These are phyloP conservation scores for Teunomyces tritomae DNA, from an alignment of 805 yeast species.

Conservation along the genomic window DNA sequence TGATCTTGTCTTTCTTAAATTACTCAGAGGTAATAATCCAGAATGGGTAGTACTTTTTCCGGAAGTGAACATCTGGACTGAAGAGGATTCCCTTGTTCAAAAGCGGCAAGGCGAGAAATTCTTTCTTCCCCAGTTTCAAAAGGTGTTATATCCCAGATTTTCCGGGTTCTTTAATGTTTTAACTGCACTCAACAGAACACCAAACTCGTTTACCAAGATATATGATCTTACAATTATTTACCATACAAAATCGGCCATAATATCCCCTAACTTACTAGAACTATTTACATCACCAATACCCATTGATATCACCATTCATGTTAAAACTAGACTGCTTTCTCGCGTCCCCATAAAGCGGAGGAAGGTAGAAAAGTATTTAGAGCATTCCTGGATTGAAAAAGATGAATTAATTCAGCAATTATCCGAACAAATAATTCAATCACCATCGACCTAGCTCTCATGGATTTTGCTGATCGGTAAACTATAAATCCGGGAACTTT, in stretches of 20 bases:
- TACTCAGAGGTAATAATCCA: slow-evolving; percentile 35
- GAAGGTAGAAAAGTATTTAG: slow-evolving; percentile 73
- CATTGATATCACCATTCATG: slow-evolving; percentile 45
- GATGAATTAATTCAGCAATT: slow-evolving; percentile 41
- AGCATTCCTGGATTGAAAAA: slow-evolving; percentile 67
- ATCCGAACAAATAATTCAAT: not conserved
- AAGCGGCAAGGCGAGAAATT: slow-evolving; percentile 51
- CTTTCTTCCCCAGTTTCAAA: slow-evolving; percentile 57
- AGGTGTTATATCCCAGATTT: slow-evolving; percentile 78
- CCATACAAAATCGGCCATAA: slow-evolving; percentile 3
- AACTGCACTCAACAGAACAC: slow-evolving; percentile 32
- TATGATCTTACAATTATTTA: slow-evolving; percentile 59
- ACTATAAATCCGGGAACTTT: slow-evolving; percentile 69
- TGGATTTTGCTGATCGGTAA: slow-evolving; percentile 41
- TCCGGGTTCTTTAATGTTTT: slow-evolving; percentile 53
- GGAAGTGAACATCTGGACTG: slow-evolving; percentile 72
- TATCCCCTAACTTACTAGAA: slow-evolving; percentile 30
- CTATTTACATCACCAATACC: slow-evolving; percentile 25
- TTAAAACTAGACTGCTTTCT: slow-evolving; percentile 44
- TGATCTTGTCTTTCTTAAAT: slow-evolving; percentile 32
- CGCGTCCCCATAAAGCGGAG: slow-evolving; percentile 52
- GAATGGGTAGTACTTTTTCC: slow-evolving; percentile 79
- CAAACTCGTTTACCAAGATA: slow-evolving; percentile 39
- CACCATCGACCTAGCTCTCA: slow-evolving; percentile 13
- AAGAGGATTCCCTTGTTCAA: slow-evolving; percentile 49